phyloP scores from a whole-genome alignment of 768 basidiomycete species.

The Pulveroboletus frians region DNA sequence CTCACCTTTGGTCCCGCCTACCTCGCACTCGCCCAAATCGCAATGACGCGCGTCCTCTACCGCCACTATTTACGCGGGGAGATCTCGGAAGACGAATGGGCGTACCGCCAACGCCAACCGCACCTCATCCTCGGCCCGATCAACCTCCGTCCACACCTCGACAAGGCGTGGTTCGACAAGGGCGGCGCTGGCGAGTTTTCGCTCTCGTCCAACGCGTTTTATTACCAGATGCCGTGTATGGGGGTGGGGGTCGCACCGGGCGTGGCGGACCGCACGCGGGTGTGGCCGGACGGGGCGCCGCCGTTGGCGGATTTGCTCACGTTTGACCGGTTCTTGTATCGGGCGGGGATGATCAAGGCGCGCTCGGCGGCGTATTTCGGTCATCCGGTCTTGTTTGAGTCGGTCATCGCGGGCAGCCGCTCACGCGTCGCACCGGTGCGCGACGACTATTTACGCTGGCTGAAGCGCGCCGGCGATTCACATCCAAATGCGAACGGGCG shows the following conservation, averaged over 20 bases:
- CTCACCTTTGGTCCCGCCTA: conserved; percentile 50
- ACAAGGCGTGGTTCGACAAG: conserved; percentile 39
- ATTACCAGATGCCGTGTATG: conserved; percentile 43
- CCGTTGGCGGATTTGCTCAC: conserved; percentile 40
- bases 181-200: conserved; percentile 45
- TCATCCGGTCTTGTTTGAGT: conserved; percentile 46
- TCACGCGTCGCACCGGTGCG: conserved; percentile 1
- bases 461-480: conserved; percentile 8
- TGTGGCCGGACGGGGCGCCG: conserved; percentile 33
- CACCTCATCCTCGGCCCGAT: conserved; percentile 46
- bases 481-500: not conserved
- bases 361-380: conserved; percentile 32
- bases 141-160: conserved; percentile 47
- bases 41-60: conserved; percentile 46
- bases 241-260: conserved; percentile 29
- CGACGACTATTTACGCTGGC: conserved; percentile 19
- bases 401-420: conserved; percentile 19
- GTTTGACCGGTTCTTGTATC: conserved; percentile 41
- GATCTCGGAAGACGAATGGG: conserved; percentile 50
- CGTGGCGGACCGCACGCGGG: too few relatives aligned
- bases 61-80: conserved; percentile 43
- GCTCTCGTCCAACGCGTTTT: conserved; percentile 40
- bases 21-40: conserved; percentile 48
- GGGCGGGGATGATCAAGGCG: conserved; percentile 35
- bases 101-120: conserved; percentile 43